These are phyloP conservation scores for Malus orientalis DNA, from an alignment of 306 rosid species.

Conservation along the genomic window DNA sequence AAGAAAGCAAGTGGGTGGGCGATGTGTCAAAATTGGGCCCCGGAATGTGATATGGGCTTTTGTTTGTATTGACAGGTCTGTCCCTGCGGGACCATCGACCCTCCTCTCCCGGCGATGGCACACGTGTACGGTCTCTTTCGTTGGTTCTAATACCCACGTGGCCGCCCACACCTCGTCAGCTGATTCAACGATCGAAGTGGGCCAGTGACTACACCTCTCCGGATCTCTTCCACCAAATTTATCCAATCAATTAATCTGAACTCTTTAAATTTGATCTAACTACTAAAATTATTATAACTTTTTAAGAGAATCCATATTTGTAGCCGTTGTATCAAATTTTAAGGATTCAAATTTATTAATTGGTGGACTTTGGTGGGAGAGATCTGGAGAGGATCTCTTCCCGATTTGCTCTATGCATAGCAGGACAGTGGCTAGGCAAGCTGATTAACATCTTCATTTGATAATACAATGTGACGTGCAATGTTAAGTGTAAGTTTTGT, in stretches of 20 bases:
- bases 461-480: too few relatives aligned
- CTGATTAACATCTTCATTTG: too few relatives aligned
- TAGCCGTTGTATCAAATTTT: too few relatives aligned
- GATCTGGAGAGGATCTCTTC: too few relatives aligned
- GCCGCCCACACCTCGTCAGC: neutral
- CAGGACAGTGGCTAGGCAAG: too few relatives aligned
- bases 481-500: too few relatives aligned
- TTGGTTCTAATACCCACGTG: constrained; percentile 25
- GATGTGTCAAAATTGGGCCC: constrained; percentile 18
- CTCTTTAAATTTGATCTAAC: too few relatives aligned
- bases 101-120: neutral
- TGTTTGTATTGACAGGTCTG: neutral
- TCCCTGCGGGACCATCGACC: neutral
- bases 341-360: rapidly evolving
- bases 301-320: too few relatives aligned
- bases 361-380: too few relatives aligned
- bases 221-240: rapidly evolving
- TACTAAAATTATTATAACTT: too few relatives aligned
- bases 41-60: constrained; percentile 1
- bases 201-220: neutral
- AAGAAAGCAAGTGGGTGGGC: constrained; percentile 8
- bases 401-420: too few relatives aligned
- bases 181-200: neutral
- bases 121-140: constrained; percentile 11
- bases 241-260: too few relatives aligned